Evolutionary conservation across 352 stramenopile genomes (phyloP).

Genomic region (Stramenopiles sp.): DNA sequence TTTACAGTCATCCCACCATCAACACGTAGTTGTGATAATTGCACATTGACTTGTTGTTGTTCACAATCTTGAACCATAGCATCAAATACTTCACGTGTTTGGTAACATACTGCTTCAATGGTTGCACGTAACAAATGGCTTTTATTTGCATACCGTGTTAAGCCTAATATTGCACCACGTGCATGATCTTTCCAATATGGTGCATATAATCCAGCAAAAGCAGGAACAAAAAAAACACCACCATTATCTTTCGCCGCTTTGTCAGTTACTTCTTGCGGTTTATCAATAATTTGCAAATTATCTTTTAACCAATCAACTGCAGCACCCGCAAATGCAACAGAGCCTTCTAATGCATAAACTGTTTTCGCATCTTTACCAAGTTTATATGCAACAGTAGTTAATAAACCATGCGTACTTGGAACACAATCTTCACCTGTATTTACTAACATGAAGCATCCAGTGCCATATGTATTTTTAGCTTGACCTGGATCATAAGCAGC

Average conservation of each 20-base stretch:
- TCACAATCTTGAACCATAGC: constrained; percentile 75
- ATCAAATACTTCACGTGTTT: constrained; percentile 73
- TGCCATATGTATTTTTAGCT: constrained; percentile 97
- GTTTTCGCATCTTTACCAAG: constrained; percentile 39
- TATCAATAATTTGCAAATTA: constrained; percentile 88
- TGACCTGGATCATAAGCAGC: constrained; percentile 76
- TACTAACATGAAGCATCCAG: constrained; percentile 96
- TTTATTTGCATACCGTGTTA: constrained; percentile 80
- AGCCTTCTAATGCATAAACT: constrained; percentile 91
- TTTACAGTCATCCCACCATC: constrained; percentile 94
- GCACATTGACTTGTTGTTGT: constrained; percentile 24
- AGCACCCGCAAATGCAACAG: constrained; percentile 78
- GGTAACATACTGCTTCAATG: constrained; percentile 85
- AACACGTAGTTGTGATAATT: constrained; percentile 72
- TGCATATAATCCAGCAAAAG: constrained; percentile 89
- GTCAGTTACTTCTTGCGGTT: constrained; percentile 38
- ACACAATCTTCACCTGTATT: constrained; percentile 80
- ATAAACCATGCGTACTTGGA: constrained; percentile 65
- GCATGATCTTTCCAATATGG: constrained; percentile 87
- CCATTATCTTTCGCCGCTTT: constrained; percentile 67
- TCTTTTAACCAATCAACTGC: constrained; percentile 96
- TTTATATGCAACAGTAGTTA: constrained; percentile 83
- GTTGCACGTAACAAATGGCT: constrained; percentile 77
- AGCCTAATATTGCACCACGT: constrained; percentile 80
- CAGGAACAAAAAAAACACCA: constrained; percentile 91